These are phyloP conservation scores for Xylaria digitata DNA, from an alignment of 2,329 filamentous ascomycete species.

Conservation along the genomic window DNA sequence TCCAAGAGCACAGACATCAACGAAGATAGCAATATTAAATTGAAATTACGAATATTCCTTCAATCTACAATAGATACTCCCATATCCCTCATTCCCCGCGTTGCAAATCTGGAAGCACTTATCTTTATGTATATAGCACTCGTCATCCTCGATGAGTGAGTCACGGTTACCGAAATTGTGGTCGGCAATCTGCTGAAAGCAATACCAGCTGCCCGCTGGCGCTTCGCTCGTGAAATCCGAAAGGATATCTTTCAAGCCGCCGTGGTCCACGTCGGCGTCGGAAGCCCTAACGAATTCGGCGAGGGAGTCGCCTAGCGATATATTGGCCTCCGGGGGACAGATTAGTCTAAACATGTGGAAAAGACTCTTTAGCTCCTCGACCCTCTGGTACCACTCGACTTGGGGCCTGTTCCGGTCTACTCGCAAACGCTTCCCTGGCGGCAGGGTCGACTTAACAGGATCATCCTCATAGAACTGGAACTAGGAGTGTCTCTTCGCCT, in stretches of 20 bases:
- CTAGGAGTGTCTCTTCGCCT: background rate
- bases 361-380: background rate
- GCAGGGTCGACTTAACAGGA: background rate
- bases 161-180: background rate
- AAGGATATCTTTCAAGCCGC: background rate
- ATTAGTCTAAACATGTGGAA: background rate
- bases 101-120: background rate
- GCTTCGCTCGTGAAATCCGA: background rate
- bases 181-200: background rate
- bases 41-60: too few relatives aligned
- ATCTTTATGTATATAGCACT: background rate
- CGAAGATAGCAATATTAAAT: too few relatives aligned
- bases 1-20: too few relatives aligned
- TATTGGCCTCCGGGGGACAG: background rate
- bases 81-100: background rate
- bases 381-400: background rate
- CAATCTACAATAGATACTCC: background rate
- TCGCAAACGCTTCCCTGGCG: background rate
- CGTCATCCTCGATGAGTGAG: background rate
- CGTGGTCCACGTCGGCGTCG: too few relatives aligned
- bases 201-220: background rate
- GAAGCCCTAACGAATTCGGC: background rate
- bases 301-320: background rate
- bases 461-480: background rate
- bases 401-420: background rate